These are phyloP conservation scores for Suillus plorans DNA, from an alignment of 768 basidiomycete species.

Conservation along the genomic window DNA sequence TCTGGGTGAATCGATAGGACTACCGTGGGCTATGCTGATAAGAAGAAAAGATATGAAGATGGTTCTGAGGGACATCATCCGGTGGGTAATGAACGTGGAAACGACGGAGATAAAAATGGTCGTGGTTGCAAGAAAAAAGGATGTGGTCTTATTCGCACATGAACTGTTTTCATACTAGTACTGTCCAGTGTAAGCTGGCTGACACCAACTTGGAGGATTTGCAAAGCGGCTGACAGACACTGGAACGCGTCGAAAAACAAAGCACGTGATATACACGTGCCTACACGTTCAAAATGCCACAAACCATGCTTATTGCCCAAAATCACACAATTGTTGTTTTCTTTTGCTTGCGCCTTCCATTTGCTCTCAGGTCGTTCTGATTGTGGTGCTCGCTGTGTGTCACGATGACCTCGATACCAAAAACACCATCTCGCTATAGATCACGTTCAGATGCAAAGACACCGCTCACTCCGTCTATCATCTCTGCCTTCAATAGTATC, in stretches of 20 bases:
- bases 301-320: neutral
- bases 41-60: neutral
- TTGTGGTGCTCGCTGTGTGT: neutral
- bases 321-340: neutral
- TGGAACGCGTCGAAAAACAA: slow-evolving; percentile 8
- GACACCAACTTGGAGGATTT: neutral
- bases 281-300: slow-evolving; percentile 8
- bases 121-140: neutral
- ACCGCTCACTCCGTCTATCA: slow-evolving; percentile 45
- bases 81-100: slow-evolving; percentile 6
- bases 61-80: neutral
- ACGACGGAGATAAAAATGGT: neutral
- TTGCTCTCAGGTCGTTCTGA: neutral
- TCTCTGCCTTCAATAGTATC: slow-evolving; percentile 39
- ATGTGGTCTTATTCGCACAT: neutral
- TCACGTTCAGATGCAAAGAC: slow-evolving; percentile 51
- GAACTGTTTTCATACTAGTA: neutral
- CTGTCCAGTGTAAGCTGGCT: neutral
- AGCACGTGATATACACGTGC: slow-evolving; percentile 20
- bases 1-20: slow-evolving; percentile 1
- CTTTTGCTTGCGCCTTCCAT: neutral
- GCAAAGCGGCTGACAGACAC: neutral
- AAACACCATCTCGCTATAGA: slow-evolving; percentile 47
- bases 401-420: slow-evolving; percentile 33
- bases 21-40: neutral